Base-by-base conservation (phyloP, 2,329 filamentous ascomycete genomes). In the Ceratocystis papillata region DNA sequence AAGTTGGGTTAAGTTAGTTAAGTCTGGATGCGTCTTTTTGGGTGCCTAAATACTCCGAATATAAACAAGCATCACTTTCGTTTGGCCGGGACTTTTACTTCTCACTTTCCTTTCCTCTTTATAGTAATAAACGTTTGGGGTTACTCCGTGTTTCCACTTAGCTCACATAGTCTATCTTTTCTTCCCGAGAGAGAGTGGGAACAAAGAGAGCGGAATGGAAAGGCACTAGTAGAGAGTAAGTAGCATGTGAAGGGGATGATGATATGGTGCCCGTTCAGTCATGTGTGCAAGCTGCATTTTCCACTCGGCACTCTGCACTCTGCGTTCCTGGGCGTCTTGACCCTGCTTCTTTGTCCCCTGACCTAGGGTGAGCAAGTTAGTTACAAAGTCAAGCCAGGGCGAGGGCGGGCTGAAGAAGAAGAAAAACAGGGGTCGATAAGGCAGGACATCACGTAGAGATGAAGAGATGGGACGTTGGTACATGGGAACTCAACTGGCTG, bases 11-110 rank as follows among this genome's bases (percentile, higher is more conserved):
- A 41, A 41, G 37, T 41, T 41, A 3, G 4, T 22, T 30, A 12
- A 59, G 55, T n/a, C 37, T 41, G 37, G 37, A 15, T 59, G 55
- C 55, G 55, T 59, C 28, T 59, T 59, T 59, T 59, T 59, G 10
- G 22, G 25, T n/a, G 55, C 5, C 5, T 59, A 8, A 37, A 8
- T 33, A n/a, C 20, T 37, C 28, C 28, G 30, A 37, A 17, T 4
- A 28, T 17, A 59, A 59, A 59, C 55, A 59, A 59, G 28, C 55
- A 59, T 25, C 55, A 20, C 30, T n/a, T 33, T 59, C 28, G 55
- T 59, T 59, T 59, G 25, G 55, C 30, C 55, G 28, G 55, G n/a
- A 25, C n/a, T 59, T 59, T 59, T 59, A 4, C n/a, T 33, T 17
- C 15, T 37, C n/a, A 15, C 28, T 8, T 59, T 33, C 7, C 25